These are phyloP conservation scores for Eragrostis nindensis DNA, from an alignment of 176 grass and related monocot genomes.

Conservation along the genomic window DNA sequence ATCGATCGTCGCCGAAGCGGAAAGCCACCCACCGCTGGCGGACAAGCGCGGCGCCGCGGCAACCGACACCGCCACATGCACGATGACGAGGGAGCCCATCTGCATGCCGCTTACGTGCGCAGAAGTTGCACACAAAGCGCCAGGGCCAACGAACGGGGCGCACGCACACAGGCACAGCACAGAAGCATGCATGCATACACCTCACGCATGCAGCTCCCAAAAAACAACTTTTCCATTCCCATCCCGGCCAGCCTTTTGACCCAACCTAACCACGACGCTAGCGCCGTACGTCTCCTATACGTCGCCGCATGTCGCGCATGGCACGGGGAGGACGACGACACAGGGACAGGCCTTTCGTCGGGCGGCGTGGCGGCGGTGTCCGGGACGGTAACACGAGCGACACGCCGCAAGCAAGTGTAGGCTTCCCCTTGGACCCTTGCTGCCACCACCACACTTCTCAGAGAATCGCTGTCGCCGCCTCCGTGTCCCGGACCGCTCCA, in stretches of 20 bases:
- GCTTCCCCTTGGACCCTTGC: slow-evolving; percentile 11
- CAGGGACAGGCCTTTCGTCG: background rate
- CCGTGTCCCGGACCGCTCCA: background rate
- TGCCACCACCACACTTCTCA: background rate
- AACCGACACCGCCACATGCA: slow-evolving; percentile 28
- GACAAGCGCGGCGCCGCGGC: slow-evolving; percentile 13
- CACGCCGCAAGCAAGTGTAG: slow-evolving; percentile 29
- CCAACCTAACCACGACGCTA: slow-evolving; percentile 7
- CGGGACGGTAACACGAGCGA: slow-evolving; percentile 22
- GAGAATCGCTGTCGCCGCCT: slow-evolving; percentile 29
- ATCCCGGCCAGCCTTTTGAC: background rate
- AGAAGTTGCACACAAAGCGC: background rate
- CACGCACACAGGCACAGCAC: too few relatives aligned
- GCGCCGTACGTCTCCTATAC: slow-evolving; percentile 10
- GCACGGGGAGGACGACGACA: background rate
- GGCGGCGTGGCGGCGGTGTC: slow-evolving; percentile 8
- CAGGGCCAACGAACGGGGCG: background rate
- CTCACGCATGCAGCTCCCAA: background rate
- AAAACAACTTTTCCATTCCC: background rate
- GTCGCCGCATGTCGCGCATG: background rate
- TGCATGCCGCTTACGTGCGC: slow-evolving; percentile 8
- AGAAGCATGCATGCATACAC: slow-evolving; percentile 1
- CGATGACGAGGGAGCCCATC: too few relatives aligned
- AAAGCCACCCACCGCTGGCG: background rate
- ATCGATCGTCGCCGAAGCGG: background rate